Evolutionary conservation across 2,329 filamentous ascomycete genomes (phyloP).

Genomic region (Monilinia vaccinii-corymbosi): DNA sequence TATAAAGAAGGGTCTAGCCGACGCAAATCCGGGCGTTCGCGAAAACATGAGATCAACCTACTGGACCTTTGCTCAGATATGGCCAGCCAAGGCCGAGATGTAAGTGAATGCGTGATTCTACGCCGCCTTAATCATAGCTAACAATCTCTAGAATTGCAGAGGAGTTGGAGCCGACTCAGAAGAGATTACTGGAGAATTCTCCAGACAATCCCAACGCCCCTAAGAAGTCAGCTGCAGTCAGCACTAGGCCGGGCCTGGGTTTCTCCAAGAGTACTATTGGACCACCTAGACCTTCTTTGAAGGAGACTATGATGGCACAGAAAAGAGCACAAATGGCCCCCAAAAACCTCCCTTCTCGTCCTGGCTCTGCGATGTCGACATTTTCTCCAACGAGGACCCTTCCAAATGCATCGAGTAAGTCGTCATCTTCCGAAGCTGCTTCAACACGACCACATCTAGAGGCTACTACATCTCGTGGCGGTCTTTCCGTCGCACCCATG

Average conservation of each 20-base stretch:
- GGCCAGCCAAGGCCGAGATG: conserved; percentile 68
- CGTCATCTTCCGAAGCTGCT: conserved; percentile 30
- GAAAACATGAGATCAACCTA: conserved; percentile 79
- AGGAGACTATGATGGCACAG: conserved; percentile 77
- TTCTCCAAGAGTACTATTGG: conserved; percentile 55
- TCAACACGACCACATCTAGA: conserved; percentile 37
- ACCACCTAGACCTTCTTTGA: conserved; percentile 54
- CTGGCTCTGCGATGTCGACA: conserved; percentile 55
- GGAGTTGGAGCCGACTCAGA: conserved; percentile 67
- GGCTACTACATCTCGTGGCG: conserved; percentile 37
- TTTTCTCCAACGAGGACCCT: conserved; percentile 44
- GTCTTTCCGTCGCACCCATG: conserved; percentile 56
- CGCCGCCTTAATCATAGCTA: not conserved
- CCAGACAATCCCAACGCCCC: conserved; percentile 68
- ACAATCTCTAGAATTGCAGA: conserved; percentile 58
- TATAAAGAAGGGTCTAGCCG: conserved; percentile 78
- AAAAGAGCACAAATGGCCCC: conserved; percentile 52
- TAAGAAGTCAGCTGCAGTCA: conserved; percentile 42
- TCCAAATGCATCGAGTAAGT: conserved; percentile 28
- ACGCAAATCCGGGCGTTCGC: conserved; percentile 83
- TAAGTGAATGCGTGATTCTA: conserved; percentile 36
- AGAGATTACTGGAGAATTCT: conserved; percentile 73
- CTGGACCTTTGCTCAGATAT: conserved; percentile 72
- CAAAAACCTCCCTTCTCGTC: conserved; percentile 45
- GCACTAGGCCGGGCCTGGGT: conserved; percentile 46